A percentile compares a stretch with the other conserved stretches of the same genome.
These are phyloP conservation scores for Ampelomyces quisqualis DNA, from an alignment of 2,329 filamentous ascomycete genomes.

Conservation along the genomic window DNA sequence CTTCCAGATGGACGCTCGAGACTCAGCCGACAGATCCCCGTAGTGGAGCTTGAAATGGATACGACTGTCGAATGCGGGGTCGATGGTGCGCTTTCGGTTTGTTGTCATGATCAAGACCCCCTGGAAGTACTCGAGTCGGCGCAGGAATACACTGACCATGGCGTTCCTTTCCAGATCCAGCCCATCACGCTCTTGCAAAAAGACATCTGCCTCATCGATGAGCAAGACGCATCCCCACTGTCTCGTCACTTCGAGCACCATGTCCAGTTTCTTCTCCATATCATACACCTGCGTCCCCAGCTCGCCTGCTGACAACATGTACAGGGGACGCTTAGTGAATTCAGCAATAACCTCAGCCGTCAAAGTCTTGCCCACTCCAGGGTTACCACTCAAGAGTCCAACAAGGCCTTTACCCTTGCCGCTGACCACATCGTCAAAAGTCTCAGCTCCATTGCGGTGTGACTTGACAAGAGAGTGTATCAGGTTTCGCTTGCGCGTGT, in stretches of 20 bases:
- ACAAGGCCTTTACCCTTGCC: slow-evolving; percentile 40
- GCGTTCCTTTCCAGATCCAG: slow-evolving; percentile 81
- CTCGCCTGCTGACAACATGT: slow-evolving; percentile 77
- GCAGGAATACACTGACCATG: slow-evolving; percentile 80
- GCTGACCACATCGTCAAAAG: slow-evolving; percentile 48
- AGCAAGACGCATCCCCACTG: slow-evolving; percentile 50
- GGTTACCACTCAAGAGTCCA: slow-evolving; percentile 20
- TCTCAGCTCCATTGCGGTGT: slow-evolving; percentile 53
- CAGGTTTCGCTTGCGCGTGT: slow-evolving; percentile 16
- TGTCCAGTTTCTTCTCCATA: slow-evolving; percentile 72
- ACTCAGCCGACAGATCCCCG: slow-evolving; percentile 41
- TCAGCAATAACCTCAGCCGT: slow-evolving; percentile 18
- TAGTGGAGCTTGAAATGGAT: slow-evolving; percentile 50
- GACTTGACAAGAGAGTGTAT: slow-evolving; percentile 67
- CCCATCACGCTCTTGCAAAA: slow-evolving; percentile 61
- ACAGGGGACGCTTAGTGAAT: slow-evolving; percentile 41
- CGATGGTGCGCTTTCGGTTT: slow-evolving; percentile 60
- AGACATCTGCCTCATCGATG: slow-evolving; percentile 68
- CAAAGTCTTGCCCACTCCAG: slow-evolving; percentile 25
- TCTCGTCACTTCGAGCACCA: slow-evolving; percentile 5
- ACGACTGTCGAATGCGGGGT: slow-evolving; percentile 50
- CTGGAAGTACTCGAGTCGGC: slow-evolving; percentile 83
- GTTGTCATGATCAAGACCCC: slow-evolving; percentile 86
- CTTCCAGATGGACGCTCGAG: slow-evolving; percentile 47
- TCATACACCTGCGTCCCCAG: slow-evolving; percentile 55